Evolutionary conservation across 306 rosid species (phyloP), one percentile per base, ranked within the genome.

Genomic region (Adenanthera pavonina): DNA sequence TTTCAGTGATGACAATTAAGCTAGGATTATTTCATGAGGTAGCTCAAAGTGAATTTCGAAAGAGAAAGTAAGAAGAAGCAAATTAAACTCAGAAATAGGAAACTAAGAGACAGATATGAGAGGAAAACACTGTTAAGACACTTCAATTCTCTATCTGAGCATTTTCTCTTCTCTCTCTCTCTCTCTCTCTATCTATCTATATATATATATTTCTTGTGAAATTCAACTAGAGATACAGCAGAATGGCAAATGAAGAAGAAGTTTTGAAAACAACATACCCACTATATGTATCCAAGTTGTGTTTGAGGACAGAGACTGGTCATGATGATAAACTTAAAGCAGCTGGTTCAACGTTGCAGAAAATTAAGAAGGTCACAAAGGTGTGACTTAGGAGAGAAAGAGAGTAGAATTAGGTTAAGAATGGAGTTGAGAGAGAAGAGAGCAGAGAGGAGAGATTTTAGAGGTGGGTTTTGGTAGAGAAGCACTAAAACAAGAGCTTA

Each of bases 401-500:
- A 62, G 82, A 79, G 75, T 34, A 43, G 80, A 71, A 76, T 74
- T 66, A 74, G 48, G 38, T 41, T 41, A 68, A 73, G n/a, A 2
- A 46, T 51, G 38, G 49, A 59, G 52, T 9, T 19, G 56, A 44
- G 40, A 30, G 67, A 59, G 51, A 30, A 46, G 43, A 51, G 33
- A 11, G 33, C 53, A 33, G 56, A 67, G 47, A 35, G 61, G 49
- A 67, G 83, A 65, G 78, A 8, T 47, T 77, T 46, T 80, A 57
- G 59, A 78, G 78, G 81, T 68, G 84, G 80, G 49, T 81, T 78
- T 87, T 79, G 85, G 54, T 44, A 64, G 89, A 69, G 87, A 85
- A 86, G 89, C 86, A 88, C 90, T 88, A 20, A 88, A 85, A 84
- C 89, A 85, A 65, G 87, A 59, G 91, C 82, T 88, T 88, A 85